These are phyloP conservation scores for Tulasnella calospora DNA, from an alignment of 768 basidiomycete species.

Conservation along the genomic window DNA sequence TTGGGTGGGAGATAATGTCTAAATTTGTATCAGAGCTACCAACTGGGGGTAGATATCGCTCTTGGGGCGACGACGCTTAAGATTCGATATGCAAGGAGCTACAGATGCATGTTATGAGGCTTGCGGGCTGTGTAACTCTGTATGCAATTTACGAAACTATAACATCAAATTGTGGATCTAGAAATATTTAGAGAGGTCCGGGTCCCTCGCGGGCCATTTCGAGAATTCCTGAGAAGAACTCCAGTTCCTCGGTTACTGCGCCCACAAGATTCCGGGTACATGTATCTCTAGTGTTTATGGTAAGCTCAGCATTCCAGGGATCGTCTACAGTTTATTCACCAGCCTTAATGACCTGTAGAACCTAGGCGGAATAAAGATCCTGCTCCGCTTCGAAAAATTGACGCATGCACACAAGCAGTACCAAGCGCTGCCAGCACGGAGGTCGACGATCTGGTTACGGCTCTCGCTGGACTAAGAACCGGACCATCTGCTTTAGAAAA, in stretches of 20 bases:
- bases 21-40: not conserved
- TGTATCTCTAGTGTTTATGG: not conserved
- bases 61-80: not conserved
- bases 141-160: too few relatives aligned
- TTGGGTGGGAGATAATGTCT: constrained; percentile 3
- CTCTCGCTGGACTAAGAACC: constrained; percentile 23
- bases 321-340: not conserved
- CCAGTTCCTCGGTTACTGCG: not conserved
- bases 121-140: too few relatives aligned
- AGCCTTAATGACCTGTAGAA: not conserved
- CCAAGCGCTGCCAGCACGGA: constrained; percentile 25
- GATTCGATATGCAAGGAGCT: not conserved
- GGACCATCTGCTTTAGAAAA: not conserved
- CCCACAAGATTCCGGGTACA: not conserved
- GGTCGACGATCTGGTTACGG: constrained; percentile 31
- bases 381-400: constrained; percentile 16
- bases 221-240: not conserved
- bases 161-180: too few relatives aligned
- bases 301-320: not conserved
- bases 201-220: not conserved
- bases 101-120: too few relatives aligned
- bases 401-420: not conserved
- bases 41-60: not conserved
- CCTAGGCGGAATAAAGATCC: constrained; percentile 5
- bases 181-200: not conserved